Percentiles rank a stretch among this genome's conserved stretches.
These are phyloP conservation scores for Nicotiana otophora DNA, from an alignment of 257 asterid species.

Conservation along the genomic window DNA sequence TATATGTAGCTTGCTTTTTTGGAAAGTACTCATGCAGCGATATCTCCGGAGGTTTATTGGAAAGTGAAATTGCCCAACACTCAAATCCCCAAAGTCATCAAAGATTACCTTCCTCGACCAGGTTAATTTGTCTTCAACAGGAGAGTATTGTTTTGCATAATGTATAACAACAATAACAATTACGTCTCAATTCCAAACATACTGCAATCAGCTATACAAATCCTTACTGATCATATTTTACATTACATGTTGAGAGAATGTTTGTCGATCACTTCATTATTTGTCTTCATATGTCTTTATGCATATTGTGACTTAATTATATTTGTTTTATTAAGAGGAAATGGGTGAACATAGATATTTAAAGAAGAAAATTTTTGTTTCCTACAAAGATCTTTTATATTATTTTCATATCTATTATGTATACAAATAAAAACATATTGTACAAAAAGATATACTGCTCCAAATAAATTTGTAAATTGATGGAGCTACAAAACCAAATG, in stretches of 20 bases:
- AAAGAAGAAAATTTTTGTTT: no score
- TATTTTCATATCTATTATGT: no score
- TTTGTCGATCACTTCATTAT: no score
- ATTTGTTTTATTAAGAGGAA: background rate
- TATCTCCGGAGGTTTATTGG: slow-evolving; percentile 24
- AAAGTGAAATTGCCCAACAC: slow-evolving; percentile 21
- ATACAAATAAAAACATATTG: no score
- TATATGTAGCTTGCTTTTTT: slow-evolving; percentile 16
- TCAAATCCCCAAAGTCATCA: slow-evolving; percentile 18
- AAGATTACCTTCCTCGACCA: slow-evolving; percentile 11
- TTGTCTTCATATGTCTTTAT: background rate
- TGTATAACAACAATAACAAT: no score
- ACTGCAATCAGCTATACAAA: background rate
- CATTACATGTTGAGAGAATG: no score
- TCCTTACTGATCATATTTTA: background rate
- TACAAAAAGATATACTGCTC: no score
- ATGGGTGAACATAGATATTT: no score
- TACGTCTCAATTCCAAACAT: accelerated
- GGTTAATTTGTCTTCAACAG: background rate
- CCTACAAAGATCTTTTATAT: no score
- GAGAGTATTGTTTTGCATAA: background rate
- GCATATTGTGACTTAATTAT: background rate
- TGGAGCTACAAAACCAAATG: no score
- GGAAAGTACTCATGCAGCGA: slow-evolving; percentile 15
- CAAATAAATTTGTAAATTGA: no score